A percentile compares a stretch with the other conserved stretches of the same genome.
phyloP scores from a whole-genome alignment of 1,139 yeast genomes.

The Geotrichum siamense region DNA sequence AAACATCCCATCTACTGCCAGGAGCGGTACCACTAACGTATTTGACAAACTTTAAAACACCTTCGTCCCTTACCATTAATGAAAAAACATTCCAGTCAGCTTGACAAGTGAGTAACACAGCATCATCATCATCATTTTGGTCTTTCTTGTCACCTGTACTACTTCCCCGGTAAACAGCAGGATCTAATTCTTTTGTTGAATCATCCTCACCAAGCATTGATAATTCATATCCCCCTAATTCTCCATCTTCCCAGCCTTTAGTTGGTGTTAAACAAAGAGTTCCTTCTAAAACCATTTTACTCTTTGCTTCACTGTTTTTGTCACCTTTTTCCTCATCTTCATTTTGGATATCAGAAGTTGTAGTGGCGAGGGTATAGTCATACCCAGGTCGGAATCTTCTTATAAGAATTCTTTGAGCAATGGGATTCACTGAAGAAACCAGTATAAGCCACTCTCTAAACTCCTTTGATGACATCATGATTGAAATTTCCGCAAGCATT shows the following conservation, averaged over 20 bases:
- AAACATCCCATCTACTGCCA: conserved; percentile 90
- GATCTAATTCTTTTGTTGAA: conserved; percentile 42
- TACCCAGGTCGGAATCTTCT: conserved; percentile 93
- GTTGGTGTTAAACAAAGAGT: conserved; percentile 75
- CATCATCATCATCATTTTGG: conserved; percentile 44
- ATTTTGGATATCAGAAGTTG: conserved; percentile 25
- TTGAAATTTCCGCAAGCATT: conserved; percentile 48
- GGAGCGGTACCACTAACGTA: conserved; percentile 83
- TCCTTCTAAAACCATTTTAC: conserved; percentile 46
- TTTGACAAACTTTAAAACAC: conserved; percentile 82
- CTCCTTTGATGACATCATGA: conserved; percentile 50
- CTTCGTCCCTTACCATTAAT: conserved; percentile 73
- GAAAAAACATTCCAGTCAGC: conserved; percentile 79
- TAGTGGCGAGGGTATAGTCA: conserved; percentile 88
- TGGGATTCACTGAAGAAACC: conserved; percentile 58
- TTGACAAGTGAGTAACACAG: conserved; percentile 71
- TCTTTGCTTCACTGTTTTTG: conserved; percentile 26
- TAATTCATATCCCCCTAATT: conserved; percentile 87
- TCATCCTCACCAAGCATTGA: conserved; percentile 57
- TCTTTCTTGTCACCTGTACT: conserved; percentile 15
- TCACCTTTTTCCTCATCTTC: conserved; percentile 19
- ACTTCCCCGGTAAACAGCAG: conserved; percentile 40
- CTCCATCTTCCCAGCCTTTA: conserved; percentile 78
- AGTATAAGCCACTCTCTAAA: conserved; percentile 64
- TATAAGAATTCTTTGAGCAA: conserved; percentile 60